Evolutionary conservation across 139 green algal genomes (phyloP).

Genomic region (Dunaliella primolecta): DNA sequence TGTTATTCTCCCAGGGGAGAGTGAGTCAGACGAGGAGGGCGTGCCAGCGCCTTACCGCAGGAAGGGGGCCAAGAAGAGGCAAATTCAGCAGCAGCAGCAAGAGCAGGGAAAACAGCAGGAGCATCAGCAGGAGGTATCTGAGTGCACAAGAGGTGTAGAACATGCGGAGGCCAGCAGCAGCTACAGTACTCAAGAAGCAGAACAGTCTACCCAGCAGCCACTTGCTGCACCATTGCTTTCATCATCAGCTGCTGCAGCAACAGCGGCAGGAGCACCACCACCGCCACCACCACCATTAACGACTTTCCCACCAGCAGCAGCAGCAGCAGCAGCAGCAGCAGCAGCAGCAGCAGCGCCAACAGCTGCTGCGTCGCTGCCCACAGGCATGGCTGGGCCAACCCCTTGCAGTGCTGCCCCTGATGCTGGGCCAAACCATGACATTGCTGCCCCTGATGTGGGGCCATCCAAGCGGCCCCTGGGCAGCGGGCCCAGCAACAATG

Average conservation of each 20-base stretch:
- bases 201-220: background rate
- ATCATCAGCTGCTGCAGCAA: background rate
- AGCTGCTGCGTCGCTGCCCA: background rate
- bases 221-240: no score
- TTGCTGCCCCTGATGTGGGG: no score
- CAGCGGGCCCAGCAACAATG: background rate
- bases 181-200: conserved; percentile 6
- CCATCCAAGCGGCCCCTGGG: background rate
- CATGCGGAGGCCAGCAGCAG: no score
- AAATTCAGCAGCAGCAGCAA: conserved; percentile 16
- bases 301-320: background rate
- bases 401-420: no score
- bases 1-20: conserved; percentile 44
- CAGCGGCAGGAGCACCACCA: background rate
- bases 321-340: background rate
- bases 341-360: background rate
- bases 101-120: no score
- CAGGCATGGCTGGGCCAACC: no score
- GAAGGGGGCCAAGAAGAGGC: background rate
- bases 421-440: no score
- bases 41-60: conserved; percentile 25
- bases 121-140: no score
- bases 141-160: no score
- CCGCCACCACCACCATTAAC: background rate
- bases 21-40: conserved; percentile 61